These are phyloP conservation scores for Thermochaetoides thermophila DNA, from an alignment of 495 filamentous ascomycete genomes.

Conservation along the genomic window DNA sequence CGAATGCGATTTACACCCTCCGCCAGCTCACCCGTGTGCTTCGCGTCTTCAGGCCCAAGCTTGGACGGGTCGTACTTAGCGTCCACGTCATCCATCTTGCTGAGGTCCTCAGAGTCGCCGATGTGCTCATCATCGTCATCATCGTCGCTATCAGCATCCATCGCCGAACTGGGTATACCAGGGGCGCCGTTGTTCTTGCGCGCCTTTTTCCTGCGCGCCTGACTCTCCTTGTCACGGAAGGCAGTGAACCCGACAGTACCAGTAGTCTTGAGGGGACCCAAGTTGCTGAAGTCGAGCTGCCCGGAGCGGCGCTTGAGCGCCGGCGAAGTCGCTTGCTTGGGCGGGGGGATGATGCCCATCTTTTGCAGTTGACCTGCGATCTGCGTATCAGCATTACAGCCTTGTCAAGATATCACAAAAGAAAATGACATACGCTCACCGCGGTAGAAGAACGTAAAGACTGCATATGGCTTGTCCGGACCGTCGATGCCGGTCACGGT, in stretches of 20 bases:
- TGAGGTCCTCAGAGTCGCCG: conserved; percentile 45
- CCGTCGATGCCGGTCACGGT: conserved; percentile 97
- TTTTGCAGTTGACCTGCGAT: conserved; percentile 72
- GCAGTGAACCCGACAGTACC: conserved; percentile 81
- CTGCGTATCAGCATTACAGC: conserved; percentile 7
- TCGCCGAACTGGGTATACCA: conserved; percentile 19
- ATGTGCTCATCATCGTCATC: conserved; percentile 67
- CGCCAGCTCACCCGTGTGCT: conserved; percentile 68
- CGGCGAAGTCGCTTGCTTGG: conserved; percentile 43
- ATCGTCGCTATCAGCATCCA: conserved; percentile 46
- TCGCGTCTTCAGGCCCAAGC: conserved; percentile 57
- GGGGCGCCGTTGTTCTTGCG: conserved; percentile 37
- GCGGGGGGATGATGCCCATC: conserved; percentile 65
- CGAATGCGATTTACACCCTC: conserved; percentile 87
- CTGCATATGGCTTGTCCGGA: conserved; percentile 86
- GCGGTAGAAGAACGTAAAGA: conserved; percentile 95
- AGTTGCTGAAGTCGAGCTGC: conserved; percentile 66
- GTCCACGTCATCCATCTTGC: conserved; percentile 59
- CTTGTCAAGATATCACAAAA: background rate
- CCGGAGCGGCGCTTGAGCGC: conserved; percentile 56
- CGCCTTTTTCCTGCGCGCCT: conserved; percentile 35
- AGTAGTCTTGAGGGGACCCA: conserved; percentile 68
- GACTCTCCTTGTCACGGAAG: conserved; percentile 59
- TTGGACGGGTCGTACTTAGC: conserved; percentile 50
- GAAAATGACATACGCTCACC: conserved; percentile 62